Conservation (phyloP, 139 green algal species). For the Asterochloris sp. region DNA sequence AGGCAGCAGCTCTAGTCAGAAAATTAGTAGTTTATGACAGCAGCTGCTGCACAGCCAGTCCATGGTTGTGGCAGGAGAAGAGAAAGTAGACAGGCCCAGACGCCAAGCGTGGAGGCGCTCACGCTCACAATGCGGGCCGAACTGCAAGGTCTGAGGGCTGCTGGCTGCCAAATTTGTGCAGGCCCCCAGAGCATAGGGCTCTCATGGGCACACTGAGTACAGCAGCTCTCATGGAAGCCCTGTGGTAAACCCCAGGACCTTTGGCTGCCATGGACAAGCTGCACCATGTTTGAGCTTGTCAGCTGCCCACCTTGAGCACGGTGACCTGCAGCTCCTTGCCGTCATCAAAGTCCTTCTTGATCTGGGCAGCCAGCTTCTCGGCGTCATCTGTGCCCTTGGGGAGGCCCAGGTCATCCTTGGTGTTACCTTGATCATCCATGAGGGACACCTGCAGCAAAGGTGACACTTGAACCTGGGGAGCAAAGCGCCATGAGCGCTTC, state of each 20-base stretch:
- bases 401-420: slow-evolving; percentile 93
- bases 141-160: background rate
- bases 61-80: background rate
- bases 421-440: slow-evolving; percentile 90
- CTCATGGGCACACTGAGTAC: background rate
- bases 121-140: background rate
- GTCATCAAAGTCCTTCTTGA: slow-evolving; percentile 78
- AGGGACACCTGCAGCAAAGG: slow-evolving; percentile 67
- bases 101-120: background rate
- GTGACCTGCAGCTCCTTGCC: slow-evolving; percentile 93
- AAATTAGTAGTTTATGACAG: background rate
- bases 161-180: background rate
- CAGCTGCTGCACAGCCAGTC: background rate
- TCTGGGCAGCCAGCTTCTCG: slow-evolving; percentile 79
- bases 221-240: background rate
- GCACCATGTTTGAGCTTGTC: background rate
- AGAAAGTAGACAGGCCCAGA: background rate
- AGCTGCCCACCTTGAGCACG: slow-evolving; percentile 75
- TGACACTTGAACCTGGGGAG: no score
- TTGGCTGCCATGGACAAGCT: background rate
- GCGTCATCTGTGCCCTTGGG: slow-evolving; percentile 87
- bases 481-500: no score
- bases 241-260: background rate
- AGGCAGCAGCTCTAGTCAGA: background rate
- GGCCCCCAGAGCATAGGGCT: background rate